A percentile compares a stretch with the other conserved stretches of the same genome.
phyloP scores from a whole-genome alignment of 1,139 yeast species.

The Debaryomyces sp. region DNA sequence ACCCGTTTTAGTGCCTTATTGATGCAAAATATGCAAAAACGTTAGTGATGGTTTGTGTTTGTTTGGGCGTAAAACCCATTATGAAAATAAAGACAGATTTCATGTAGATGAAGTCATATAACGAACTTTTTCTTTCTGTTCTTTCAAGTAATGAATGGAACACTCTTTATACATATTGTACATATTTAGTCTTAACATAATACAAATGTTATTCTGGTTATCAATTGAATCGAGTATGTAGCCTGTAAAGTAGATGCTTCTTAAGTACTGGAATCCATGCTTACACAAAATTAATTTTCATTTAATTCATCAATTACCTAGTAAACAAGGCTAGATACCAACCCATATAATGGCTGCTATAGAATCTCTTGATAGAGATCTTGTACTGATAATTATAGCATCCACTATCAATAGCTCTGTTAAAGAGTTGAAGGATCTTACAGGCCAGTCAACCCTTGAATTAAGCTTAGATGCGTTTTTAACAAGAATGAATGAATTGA shows the following conservation, averaged over 20 bases:
- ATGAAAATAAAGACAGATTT: conserved; percentile 3
- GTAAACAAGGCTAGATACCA: neutral
- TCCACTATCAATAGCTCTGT: conserved; percentile 32
- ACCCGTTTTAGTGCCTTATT: conserved; percentile 42
- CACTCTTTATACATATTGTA: conserved; percentile 9
- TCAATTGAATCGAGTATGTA: neutral
- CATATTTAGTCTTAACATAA: conserved; percentile 10
- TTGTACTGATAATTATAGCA: conserved; percentile 30
- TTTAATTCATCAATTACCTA: neutral
- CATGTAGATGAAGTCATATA: conserved; percentile 1
- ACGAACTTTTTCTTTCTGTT: conserved; percentile 6
- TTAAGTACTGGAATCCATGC: neutral
- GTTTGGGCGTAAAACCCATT: neutral
- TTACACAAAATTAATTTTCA: neutral
- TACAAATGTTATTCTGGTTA: conserved; percentile 7
- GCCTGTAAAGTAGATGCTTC: neutral
- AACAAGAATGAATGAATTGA: conserved; percentile 19
- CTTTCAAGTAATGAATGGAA: neutral
- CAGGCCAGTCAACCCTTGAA: conserved; percentile 14
- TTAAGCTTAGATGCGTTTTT: conserved; percentile 21
- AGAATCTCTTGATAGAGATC: conserved; percentile 20
- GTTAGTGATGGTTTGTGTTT: conserved; percentile 17
- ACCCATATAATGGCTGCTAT: conserved; percentile 13
- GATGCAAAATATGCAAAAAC: conserved; percentile 51
- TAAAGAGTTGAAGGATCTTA: conserved; percentile 15